A percentile compares a stretch with the other conserved stretches of the same genome.
Conservation (phyloP, 2,329 filamentous ascomycete species). For the Paramyrothecium roridum region DNA sequence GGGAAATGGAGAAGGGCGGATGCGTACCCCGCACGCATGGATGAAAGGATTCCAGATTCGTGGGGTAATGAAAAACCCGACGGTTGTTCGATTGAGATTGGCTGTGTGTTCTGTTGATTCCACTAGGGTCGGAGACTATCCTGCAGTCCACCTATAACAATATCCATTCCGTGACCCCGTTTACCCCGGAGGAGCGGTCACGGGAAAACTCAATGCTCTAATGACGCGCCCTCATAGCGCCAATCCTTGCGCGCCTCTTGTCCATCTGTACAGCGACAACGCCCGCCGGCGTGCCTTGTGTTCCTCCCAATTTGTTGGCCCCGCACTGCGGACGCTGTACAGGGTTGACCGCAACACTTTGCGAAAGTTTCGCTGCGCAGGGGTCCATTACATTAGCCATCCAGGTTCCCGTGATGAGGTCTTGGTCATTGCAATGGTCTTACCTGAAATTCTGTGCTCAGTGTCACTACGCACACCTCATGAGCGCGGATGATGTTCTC, state of each 20-base stretch:
- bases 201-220: no score
- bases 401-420: background rate
- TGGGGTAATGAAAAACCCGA: no score
- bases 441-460: constrained; percentile 48
- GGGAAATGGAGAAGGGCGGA: no score
- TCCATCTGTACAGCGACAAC: constrained; percentile 53
- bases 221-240: constrained; percentile 18
- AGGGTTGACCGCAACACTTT: constrained; percentile 48
- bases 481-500: constrained; percentile 48
- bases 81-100: no score
- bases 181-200: no score
- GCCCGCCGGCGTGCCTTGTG: constrained; percentile 43
- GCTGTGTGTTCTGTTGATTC: no score
- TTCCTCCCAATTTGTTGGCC: constrained; percentile 37
- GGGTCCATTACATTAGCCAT: background rate
- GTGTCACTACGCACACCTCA: constrained; percentile 47
- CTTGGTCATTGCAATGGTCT: background rate
- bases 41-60: no score
- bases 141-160: no score
- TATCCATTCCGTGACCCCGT: no score
- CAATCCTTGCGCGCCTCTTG: constrained; percentile 29
- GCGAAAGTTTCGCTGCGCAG: constrained; percentile 47
- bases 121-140: no score
- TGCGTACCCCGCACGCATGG: no score
- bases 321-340: constrained; percentile 40